A percentile compares a stretch with the other conserved stretches of the same genome.
Conservation (phyloP, 805 yeast genomes). For the Wickerhamiella nectarea region DNA sequence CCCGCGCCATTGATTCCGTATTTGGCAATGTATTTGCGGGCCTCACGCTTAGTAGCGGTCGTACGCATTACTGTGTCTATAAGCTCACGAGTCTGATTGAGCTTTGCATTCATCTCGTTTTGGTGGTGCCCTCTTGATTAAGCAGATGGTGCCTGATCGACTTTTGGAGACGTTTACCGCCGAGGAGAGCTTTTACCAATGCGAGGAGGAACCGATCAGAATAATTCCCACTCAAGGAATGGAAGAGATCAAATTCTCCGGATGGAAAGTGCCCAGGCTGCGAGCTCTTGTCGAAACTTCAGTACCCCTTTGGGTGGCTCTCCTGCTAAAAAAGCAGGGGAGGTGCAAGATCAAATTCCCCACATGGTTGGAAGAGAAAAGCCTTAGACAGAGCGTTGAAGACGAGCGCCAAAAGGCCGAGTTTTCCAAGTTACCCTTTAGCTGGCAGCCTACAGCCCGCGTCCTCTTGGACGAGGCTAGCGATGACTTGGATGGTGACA, state of each 20-base stretch:
- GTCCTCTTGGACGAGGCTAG: conserved; percentile 53
- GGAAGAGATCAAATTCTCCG: conserved; percentile 50
- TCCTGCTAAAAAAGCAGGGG: conserved; percentile 67
- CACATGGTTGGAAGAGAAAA: conserved; percentile 53
- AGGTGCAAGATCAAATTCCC: conserved; percentile 82
- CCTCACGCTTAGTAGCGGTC: conserved; percentile 89
- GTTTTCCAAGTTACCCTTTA: conserved; percentile 58
- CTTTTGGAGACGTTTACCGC: conserved; percentile 12
- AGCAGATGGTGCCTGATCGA: conserved; percentile 3
- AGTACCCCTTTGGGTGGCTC: conserved; percentile 81
- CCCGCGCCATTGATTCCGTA: conserved; percentile 30
- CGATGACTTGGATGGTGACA: conserved; percentile 66
- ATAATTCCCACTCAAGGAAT: conserved; percentile 69
- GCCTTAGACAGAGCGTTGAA: conserved; percentile 44
- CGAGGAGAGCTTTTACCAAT: conserved; percentile 65
- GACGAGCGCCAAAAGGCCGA: conserved; percentile 47
- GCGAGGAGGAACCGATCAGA: conserved; percentile 62
- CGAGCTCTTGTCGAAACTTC: conserved; percentile 53
- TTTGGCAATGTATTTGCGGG: conserved; percentile 60
- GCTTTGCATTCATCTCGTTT: conserved; percentile 7
- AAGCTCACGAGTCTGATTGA: conserved; percentile 32
- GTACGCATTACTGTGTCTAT: conserved; percentile 76
- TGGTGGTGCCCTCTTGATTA: not conserved
- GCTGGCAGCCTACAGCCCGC: conserved; percentile 76
- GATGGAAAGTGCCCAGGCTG: conserved; percentile 45